These are phyloP conservation scores for Collybiopsis luxurians DNA, from an alignment of 768 basidiomycete species.

Conservation along the genomic window DNA sequence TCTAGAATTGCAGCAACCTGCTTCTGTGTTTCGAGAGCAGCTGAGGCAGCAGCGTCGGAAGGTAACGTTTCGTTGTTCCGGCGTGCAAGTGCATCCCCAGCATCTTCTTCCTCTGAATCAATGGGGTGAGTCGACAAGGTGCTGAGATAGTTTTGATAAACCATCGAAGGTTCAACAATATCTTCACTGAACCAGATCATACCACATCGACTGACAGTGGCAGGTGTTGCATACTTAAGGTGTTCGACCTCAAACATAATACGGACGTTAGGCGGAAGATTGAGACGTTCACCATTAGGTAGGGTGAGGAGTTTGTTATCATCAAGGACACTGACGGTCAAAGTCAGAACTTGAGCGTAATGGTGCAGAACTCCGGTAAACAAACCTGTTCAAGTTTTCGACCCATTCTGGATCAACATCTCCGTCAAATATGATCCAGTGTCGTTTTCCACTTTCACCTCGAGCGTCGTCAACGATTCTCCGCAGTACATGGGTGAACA, in stretches of 20 bases:
- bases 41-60: conserved; percentile 51
- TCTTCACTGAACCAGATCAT: conserved; percentile 99
- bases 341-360: conserved; percentile 10
- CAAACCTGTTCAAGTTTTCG: conserved; percentile 96
- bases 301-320: conserved; percentile 97
- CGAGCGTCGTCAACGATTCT: conserved; percentile 99
- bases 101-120: conserved; percentile 88
- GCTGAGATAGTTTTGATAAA: conserved; percentile 85
- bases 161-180: conserved; percentile 87
- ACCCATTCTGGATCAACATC: conserved; percentile 99
- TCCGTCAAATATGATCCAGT: conserved; percentile 99
- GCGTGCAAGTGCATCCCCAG: conserved; percentile 57
- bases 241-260: conserved; percentile 99
- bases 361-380: conserved; percentile 8
- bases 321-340: conserved; percentile 77
- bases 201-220: conserved; percentile 99
- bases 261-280: conserved; percentile 92
- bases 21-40: conserved; percentile 72
- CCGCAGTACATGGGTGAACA: conserved; percentile 96
- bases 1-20: conserved; percentile 73
- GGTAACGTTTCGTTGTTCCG: conserved; percentile 43
- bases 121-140: conserved; percentile 72
- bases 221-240: conserved; percentile 92
- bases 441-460: conserved; percentile 93
- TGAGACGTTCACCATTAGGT: conserved; percentile 97